Evolutionary conservation across 164 flowering plant genomes (phyloP).

Genomic region (Taxillus chinensis): DNA sequence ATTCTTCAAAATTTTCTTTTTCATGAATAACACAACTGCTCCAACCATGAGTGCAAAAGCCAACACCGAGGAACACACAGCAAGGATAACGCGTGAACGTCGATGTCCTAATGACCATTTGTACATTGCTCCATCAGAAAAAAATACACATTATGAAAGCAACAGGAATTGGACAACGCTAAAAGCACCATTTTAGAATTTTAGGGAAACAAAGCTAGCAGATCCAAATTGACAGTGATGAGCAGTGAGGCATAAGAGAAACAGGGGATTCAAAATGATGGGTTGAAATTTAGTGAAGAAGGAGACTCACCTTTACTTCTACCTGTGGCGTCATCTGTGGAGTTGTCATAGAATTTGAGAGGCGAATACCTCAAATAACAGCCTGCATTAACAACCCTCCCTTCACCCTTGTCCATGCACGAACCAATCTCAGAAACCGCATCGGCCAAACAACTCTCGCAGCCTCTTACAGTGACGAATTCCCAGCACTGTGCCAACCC

Average conservation of each 20-base stretch:
- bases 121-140: not conserved
- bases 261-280: too few species aligned
- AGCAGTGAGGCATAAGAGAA: too few species aligned
- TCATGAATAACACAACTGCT: conserved; percentile 22
- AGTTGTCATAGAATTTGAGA: conserved; percentile 42
- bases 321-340: conserved; percentile 2
- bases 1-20: conserved; percentile 26
- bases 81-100: conserved; percentile 33
- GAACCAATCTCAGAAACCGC: conserved; percentile 25
- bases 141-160: not conserved
- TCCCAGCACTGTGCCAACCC: conserved; percentile 85
- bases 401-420: conserved; percentile 43
- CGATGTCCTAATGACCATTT: conserved; percentile 27
- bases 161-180: not conserved
- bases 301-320: conserved; percentile 25
- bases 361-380: conserved; percentile 65
- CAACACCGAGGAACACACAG: conserved; percentile 27
- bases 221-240: not conserved
- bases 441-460: conserved; percentile 37
- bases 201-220: not conserved
- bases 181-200: not conserved
- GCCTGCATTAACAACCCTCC: conserved; percentile 62
- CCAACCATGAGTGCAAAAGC: conserved; percentile 31
- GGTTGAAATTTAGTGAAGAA: too few species aligned
- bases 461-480: conserved; percentile 27